Percentiles rank a stretch among this genome's conserved stretches.
Evolutionary conservation across 345 rosid species (phyloP).

Genomic region (Cardiospermum halicacabum): DNA sequence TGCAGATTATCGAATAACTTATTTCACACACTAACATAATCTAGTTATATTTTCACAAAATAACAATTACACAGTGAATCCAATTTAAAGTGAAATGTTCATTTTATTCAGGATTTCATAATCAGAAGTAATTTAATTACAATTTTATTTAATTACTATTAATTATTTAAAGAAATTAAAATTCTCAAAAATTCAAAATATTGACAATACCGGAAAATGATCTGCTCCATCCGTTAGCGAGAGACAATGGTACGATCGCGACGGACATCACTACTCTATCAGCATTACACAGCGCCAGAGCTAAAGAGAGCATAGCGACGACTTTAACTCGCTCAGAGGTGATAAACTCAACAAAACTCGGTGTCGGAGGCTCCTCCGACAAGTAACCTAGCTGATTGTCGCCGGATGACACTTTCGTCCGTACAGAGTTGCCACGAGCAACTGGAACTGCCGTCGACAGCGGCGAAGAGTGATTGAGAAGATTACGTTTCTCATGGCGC

Average conservation of each 20-base stretch:
- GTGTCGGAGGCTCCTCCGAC: conserved; percentile 26
- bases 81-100: background rate
- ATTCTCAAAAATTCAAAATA: conserved; percentile 37
- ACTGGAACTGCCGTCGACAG: conserved; percentile 13
- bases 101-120: background rate
- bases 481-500: conserved; percentile 6
- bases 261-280: conserved; percentile 96
- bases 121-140: background rate
- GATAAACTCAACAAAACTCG: conserved; percentile 68
- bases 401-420: conserved; percentile 41
- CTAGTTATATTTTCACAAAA: background rate
- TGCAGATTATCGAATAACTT: background rate
- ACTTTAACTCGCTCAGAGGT: conserved; percentile 95
- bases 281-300: conserved; percentile 84
- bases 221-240: conserved; percentile 88
- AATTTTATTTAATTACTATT: no score
- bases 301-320: conserved; percentile 84
- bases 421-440: conserved; percentile 17
- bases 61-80: no score
- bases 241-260: conserved; percentile 83
- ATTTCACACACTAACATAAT: background rate
- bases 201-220: conserved; percentile 97
- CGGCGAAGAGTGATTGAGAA: conserved; percentile 8
- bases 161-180: background rate
- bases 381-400: conserved; percentile 36